Percentiles rank a stretch among this genome's conserved stretches.
These are phyloP conservation scores for Elaeis oleifera DNA, from an alignment of 202 grass and related monocot species.

Conservation along the genomic window DNA sequence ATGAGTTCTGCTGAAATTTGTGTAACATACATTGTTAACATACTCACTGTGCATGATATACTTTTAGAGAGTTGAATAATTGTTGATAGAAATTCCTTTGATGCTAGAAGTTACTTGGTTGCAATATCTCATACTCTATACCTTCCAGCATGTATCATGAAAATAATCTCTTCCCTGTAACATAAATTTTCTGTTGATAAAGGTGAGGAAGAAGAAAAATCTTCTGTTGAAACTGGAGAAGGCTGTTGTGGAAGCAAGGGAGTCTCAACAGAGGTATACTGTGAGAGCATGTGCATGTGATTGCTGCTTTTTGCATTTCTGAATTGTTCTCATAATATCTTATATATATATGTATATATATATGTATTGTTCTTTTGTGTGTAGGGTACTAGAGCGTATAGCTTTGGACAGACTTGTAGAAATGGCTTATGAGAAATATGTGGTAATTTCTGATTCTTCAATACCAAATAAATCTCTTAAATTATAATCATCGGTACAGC, in stretches of 20 bases:
- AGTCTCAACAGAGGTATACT: constrained; percentile 57
- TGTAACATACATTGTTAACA: no score
- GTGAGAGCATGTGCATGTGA: no score
- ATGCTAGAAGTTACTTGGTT: no score
- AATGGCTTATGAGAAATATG: constrained; percentile 76
- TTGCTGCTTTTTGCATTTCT: no score
- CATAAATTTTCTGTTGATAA: background rate
- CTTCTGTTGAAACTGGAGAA: background rate
- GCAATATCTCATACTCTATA: no score
- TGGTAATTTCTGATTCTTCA: constrained; percentile 47
- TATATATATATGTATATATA: no score
- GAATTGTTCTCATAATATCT: constrained; percentile 18
- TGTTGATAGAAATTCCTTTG: no score
- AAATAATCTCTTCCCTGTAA: background rate
- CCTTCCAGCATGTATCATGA: background rate
- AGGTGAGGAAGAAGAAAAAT: background rate
- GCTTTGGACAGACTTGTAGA: constrained; percentile 72
- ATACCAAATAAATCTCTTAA: constrained; percentile 6
- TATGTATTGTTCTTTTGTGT: constrained; percentile 6
- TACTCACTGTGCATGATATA: no score
- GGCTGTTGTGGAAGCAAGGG: constrained; percentile 42
- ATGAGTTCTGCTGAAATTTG: no score
- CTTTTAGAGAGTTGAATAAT: no score
- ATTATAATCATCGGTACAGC: no score
- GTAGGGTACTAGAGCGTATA: constrained; percentile 54